These are phyloP conservation scores for Gautieria morchelliformis DNA, from an alignment of 768 basidiomycete species.

Conservation along the genomic window DNA sequence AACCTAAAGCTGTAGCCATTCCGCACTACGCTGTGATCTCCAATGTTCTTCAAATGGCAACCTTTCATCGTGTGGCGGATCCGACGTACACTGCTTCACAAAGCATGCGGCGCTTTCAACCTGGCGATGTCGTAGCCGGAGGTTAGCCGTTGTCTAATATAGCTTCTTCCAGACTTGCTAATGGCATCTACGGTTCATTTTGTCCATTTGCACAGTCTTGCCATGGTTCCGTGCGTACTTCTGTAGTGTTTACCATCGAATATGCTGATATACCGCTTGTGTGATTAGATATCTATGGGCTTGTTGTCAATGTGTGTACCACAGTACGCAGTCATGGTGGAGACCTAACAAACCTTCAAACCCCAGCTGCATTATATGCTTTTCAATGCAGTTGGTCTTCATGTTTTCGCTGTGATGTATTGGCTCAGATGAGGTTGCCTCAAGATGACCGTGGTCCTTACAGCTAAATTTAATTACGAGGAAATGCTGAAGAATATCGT, in stretches of 20 bases:
- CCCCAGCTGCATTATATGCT: constrained; percentile 14
- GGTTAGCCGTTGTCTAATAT: constrained; percentile 26
- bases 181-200: background rate
- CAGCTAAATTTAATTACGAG: constrained; percentile 15
- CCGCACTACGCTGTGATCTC: constrained; percentile 50
- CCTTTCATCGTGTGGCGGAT: constrained; percentile 41
- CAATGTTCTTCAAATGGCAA: constrained; percentile 52
- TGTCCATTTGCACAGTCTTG: constrained; percentile 5
- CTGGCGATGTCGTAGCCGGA: constrained; percentile 52
- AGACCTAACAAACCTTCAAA: background rate
- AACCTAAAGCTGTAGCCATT: constrained; percentile 59
- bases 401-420: background rate
- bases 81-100: background rate
- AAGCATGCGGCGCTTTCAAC: constrained; percentile 31
- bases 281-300: constrained; percentile 14
- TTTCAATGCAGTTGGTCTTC: constrained; percentile 15
- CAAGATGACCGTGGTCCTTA: constrained; percentile 14
- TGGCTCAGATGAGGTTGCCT: background rate
- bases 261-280: background rate
- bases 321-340: too few species aligned
- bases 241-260: background rate
- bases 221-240: constrained; percentile 11
- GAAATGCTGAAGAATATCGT: constrained; percentile 17
- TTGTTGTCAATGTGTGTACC: constrained; percentile 11
- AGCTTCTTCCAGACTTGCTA: background rate